Base-by-base conservation (phyloP, 148 eudicot species). In the Limonium bicolor region DNA sequence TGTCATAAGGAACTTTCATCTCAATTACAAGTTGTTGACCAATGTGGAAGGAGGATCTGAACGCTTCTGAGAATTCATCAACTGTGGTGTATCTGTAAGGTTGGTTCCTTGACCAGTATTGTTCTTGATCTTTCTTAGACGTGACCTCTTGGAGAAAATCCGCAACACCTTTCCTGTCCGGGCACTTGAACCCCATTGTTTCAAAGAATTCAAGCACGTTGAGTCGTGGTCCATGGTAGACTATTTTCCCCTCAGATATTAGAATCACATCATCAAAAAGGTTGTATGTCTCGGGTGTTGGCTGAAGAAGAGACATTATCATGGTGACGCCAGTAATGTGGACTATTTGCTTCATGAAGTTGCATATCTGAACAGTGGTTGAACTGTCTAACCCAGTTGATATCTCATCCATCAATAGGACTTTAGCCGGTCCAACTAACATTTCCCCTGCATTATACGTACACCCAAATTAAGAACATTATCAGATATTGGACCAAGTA, bases 111-210 rank as follows among this genome's bases (percentile, higher is more conserved):
- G 21, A 66, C 87, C 88, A 84, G 44, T 76, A 84, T 41, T 84
- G 94, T 59, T 73, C 70, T 73, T 79, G 94, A 39, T 84, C 88
- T 46, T 79, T 84, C 53, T 50, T 67, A 20, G 94, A 84, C 32
- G 94, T 78, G 20, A 83, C 84, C 66, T 83, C 94, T 64, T 84
- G 94, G 29, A 84, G 81, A 58, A 84, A 84, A 49, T 84, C 94
- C 2, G 94, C 84, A 15, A 76, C 76, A 32, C 81, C 94, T 68
- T 84, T 84, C 32, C 94, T 66, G 20, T 73, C 74, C 0, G 88
- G 88, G 43, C 94, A 84, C 55, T 53, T 72, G 47, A 83, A 83
- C 6, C 87, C 87, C 69, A 78, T 63, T 33, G 5, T 60, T 32
- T 70, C 78, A 20, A 84, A 84, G 58, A 79, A 84, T 23, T 73